Percentiles rank a stretch among this genome's conserved stretches.
These are phyloP conservation scores for Pseudoperonospora humuli DNA, from an alignment of 352 stramenopile genomes.

Conservation along the genomic window DNA sequence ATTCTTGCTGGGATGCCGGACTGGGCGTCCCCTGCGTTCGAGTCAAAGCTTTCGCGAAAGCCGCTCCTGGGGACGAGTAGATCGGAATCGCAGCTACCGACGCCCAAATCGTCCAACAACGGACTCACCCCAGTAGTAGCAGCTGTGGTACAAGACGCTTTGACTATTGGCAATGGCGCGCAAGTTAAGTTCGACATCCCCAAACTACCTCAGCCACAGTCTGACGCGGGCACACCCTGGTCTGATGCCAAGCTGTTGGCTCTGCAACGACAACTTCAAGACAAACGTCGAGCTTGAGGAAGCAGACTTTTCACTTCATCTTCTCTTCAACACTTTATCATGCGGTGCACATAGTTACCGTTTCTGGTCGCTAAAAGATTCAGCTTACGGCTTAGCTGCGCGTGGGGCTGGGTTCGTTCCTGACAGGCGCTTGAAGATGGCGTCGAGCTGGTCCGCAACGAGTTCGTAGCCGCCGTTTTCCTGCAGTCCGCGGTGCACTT, in stretches of 20 bases:
- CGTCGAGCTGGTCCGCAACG: slow-evolving; percentile 73
- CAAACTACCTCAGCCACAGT: slow-evolving; percentile 60
- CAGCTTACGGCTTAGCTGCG: slow-evolving; percentile 24
- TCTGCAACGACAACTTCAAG: slow-evolving; percentile 27
- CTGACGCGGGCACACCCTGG: slow-evolving; percentile 54
- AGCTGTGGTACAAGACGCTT: no score
- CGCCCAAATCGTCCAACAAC: no score
- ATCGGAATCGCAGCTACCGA: no score
- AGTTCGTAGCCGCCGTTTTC: slow-evolving; percentile 70
- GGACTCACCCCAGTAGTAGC: no score
- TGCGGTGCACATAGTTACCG: background rate
- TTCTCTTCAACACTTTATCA: background rate
- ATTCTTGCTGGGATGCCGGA: no score
- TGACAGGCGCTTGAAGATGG: slow-evolving; percentile 75
- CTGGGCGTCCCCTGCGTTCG: no score
- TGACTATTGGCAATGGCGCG: slow-evolving; percentile 17
- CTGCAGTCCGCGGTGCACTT: slow-evolving; percentile 67
- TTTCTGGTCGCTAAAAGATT: background rate
- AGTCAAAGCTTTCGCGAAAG: no score
- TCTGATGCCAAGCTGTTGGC: slow-evolving; percentile 61
- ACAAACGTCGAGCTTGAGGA: slow-evolving; percentile 15
- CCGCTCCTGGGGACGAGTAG: no score
- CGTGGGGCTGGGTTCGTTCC: slow-evolving; percentile 53
- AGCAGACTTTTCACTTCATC: background rate
- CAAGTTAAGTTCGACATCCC: slow-evolving; percentile 62